These are phyloP conservation scores for Abelmoschus esculentus DNA, from an alignment of 345 rosid genomes.

Conservation along the genomic window DNA sequence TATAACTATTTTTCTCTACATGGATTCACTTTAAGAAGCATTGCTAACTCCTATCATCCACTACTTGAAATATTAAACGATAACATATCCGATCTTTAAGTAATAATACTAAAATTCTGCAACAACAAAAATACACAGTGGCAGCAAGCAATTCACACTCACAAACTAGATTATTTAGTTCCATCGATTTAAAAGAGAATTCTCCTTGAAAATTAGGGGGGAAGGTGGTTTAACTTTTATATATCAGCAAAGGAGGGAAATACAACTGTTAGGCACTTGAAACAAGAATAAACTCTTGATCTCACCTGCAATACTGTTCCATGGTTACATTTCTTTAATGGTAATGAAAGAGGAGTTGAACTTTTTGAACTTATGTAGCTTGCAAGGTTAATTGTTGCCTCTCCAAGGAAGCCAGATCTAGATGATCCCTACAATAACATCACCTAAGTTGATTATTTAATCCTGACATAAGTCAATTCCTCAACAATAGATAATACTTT, in stretches of 20 bases:
- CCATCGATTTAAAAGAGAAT: neutral
- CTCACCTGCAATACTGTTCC: constrained; percentile 51
- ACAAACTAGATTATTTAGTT: neutral
- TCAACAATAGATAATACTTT: constrained; percentile 1
- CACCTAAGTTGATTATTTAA: neutral
- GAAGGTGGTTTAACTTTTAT: neutral
- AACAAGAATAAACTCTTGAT: constrained; percentile 8
- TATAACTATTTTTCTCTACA: neutral
- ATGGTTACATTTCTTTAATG: constrained; percentile 43
- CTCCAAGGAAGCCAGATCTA: constrained; percentile 51
- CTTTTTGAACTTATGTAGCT: constrained; percentile 34
- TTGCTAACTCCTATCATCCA: neutral
- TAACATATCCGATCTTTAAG: neutral
- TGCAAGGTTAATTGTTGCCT: constrained; percentile 46
- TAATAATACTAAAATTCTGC: neutral
- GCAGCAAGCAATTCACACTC: neutral
- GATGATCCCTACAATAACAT: constrained; percentile 40
- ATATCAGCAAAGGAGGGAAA: neutral
- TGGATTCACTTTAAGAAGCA: neutral
- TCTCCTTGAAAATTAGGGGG: neutral
- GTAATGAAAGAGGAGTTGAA: constrained; percentile 44
- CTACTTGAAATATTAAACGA: neutral
- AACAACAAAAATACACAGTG: neutral
- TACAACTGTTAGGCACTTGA: neutral
- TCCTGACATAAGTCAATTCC: neutral